Evolutionary conservation across 228 moss, liverwort and hornwort species (phyloP), one percentile per base, ranked within the genome.

Genomic region (Sphagnum fallax): DNA sequence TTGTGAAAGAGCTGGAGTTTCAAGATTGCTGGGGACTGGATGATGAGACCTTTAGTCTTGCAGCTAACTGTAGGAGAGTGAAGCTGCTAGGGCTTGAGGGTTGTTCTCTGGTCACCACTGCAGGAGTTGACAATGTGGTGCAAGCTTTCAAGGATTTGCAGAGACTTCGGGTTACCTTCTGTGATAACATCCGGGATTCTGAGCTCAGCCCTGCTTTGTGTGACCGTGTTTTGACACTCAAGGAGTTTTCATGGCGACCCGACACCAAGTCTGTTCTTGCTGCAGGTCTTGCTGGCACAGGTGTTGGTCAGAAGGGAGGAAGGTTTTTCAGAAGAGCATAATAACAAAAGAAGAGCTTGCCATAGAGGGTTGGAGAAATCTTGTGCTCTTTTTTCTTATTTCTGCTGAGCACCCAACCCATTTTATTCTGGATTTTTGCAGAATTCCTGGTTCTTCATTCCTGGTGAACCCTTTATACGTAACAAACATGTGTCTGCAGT

Each of bases 11-110:
- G 60, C 65, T 87, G 4, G 86, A 87, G 78, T 78, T 83, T 62
- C 86, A 83, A 64, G 80, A 87, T 53, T 87, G 86, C 61, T 87
- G 86, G 86, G 86, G 86, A 48, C 65, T 87, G 76, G 83, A 82
- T n/a, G 86, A 87, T 66, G 82, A 82, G 4, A 68, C 76, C 10
- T 80, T 87, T 68, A 60, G 68, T 61, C 83, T 87, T 14, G 75
- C 74, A 62, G 69, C 77, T 8, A 32, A 16, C 12, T 70, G 83
- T 76, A 80, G 80, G 69, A 82, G 77, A 53, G 64, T 87, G 12
- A 77, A 65, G 67, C 74, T 82, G 11, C 55, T 87, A 63, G 77
- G 77, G 0, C 63, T 87, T 61, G 86, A 77, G 50, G 86, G 86
- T 49, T 87, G 86, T 58, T 87, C 86, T 16, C 67, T 87, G 52